Evolutionary conservation across 352 stramenopile genomes (phyloP), one percentile per base, ranked within the genome.

Genomic region (Phytophthora colocasiae): DNA sequence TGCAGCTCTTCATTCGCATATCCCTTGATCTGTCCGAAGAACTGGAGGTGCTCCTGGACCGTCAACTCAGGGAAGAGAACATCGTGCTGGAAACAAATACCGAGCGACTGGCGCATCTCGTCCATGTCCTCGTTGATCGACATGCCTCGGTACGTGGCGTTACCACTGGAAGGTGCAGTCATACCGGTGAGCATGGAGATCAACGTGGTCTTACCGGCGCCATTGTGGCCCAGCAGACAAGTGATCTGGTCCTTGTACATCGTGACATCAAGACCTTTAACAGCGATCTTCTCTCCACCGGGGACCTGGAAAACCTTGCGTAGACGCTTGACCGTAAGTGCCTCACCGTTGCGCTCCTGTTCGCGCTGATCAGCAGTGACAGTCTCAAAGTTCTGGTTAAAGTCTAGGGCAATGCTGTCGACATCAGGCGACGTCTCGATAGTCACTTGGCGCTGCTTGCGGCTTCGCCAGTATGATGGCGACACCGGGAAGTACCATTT

Each of bases 201-300:
- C 6, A 95, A 78, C 7, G 94, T 98, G 32, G 85, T 90, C 66
- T 97, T 98, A 22, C 92, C 91, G 31, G 89, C 90, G 48, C 92
- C 93, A 66, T 98, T 98, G 71, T 98, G 94, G 15, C 94, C 94
- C 9, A 98, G 75, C 27, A 98, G 77, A 52, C 81, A 91, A 11
- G 91, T 96, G 66, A 98, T 97, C 66, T 98, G 90, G 32, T 92
- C 83, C 62, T 94, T 81, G 68, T 97, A 97, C 85, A 98, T 97
- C 50, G 71, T 83, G 14, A 98, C 36, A 53, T 87, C 80, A 1
- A 98, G 51, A 19, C 78, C 75, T 50, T 96, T 69, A 4, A 98
- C 92, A 1, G 92, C 92, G 7, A 90, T 69, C 48, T 95, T 94
- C 19, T 81, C 70, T 32, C 87, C 92, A 24, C 87, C 89, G 9